Evolutionary conservation across 257 asterid genomes (phyloP), one percentile per base, ranked within the genome.

Genomic region (Solanum bukasovii): DNA sequence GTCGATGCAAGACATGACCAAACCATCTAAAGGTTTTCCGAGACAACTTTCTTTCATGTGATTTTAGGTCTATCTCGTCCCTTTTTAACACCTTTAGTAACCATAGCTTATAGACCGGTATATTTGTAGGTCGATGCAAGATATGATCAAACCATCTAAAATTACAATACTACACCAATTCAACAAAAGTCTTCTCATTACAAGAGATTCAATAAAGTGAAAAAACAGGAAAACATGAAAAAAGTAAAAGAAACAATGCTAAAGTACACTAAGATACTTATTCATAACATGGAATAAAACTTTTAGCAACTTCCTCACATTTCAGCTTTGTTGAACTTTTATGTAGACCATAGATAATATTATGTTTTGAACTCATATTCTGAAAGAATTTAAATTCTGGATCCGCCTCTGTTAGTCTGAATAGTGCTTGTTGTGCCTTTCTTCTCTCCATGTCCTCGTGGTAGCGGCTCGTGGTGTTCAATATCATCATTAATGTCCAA

Each of bases 401-500:
- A 14, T 78, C 25, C 38, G 14, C 9, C 84, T 78, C 3, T 13
- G 38, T 13, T 86, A 87, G 67, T 91, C 91, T 0, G 87, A 63
- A 37, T 78, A 31, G 6, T 67, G 88, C 5, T 14, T 79, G 37
- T 44, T 14, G 83, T 13, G 83, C 72, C 90, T 79, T 61, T 91
- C 87, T 88, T 89, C 90, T 73, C 91, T 89, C 81, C 91, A 89
- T 90, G 91, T 16, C 87, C 93, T 10, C 18, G 85, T 61, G 59
- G 29, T 38, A 40, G 87, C 9, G 14, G 16, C 67, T 79, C 2
- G 16, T 79, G 52, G 40, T 84, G 87, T 29, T 93, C 94, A n/a
- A 84, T 37, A 25, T 89, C 88, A 35, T 96, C 99, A 3, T 92
- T 31, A 74, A 97, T 84, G 84, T 95, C 95, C 93, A 97, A 82